These are phyloP conservation scores for Aspergillus hortae DNA, from an alignment of 2,329 filamentous ascomycete species.

Conservation along the genomic window DNA sequence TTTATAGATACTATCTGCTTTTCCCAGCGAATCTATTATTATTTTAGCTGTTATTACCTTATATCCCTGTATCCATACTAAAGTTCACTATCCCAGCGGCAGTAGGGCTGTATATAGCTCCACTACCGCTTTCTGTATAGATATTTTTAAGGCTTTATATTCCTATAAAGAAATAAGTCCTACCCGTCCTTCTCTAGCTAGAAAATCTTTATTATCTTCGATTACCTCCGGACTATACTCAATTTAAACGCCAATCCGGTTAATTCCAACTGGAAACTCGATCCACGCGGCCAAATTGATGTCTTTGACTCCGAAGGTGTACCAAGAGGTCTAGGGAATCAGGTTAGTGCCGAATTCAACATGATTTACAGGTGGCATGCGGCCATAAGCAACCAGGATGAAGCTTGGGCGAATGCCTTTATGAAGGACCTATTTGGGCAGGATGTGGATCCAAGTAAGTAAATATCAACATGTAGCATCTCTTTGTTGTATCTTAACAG, in stretches of 20 bases:
- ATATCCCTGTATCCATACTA: too few relatives aligned
- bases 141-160: too few relatives aligned
- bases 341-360: constrained; percentile 53
- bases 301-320: constrained; percentile 21
- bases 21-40: too few relatives aligned
- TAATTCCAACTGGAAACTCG: constrained; percentile 6
- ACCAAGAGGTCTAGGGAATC: constrained; percentile 47
- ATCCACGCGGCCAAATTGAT: neutral
- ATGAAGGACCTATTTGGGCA: constrained; percentile 7
- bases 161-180: too few relatives aligned
- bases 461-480: too few relatives aligned
- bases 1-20: too few relatives aligned
- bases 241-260: constrained; percentile 19
- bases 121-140: too few relatives aligned
- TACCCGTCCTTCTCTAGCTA: too few relatives aligned
- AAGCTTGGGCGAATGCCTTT: constrained; percentile 40
- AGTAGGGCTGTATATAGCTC: too few relatives aligned
- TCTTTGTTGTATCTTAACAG: neutral
- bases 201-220: too few relatives aligned
- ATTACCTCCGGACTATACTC: constrained; percentile 30
- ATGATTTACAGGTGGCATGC: constrained; percentile 52
- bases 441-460: constrained; percentile 1
- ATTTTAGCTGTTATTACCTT: too few relatives aligned
- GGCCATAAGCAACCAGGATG: constrained; percentile 43
- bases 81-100: too few relatives aligned